Percentiles rank a stretch among this genome's conserved stretches.
These are phyloP conservation scores for Zasmidium angulare DNA, from an alignment of 2,329 filamentous ascomycete species.

Conservation along the genomic window DNA sequence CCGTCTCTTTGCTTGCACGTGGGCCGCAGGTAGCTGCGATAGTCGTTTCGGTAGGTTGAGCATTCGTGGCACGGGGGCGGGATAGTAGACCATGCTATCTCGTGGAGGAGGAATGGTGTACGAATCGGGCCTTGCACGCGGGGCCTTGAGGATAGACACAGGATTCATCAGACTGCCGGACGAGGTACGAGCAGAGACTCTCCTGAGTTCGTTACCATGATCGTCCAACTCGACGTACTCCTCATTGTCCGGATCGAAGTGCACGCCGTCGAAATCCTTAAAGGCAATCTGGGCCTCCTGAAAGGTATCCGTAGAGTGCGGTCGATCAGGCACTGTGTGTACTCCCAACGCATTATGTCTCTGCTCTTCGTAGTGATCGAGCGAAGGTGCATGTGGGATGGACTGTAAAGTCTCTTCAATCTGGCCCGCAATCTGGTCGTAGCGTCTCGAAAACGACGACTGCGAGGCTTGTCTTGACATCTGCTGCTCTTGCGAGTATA, in stretches of 20 bases:
- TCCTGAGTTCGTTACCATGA: conserved; percentile 34
- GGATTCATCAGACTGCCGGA: conserved; percentile 30
- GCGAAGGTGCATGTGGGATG: conserved; percentile 27
- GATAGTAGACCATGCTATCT: conserved; percentile 89
- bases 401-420: conserved; percentile 30
- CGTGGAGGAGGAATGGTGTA: conserved; percentile 63
- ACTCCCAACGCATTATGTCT: conserved; percentile 12
- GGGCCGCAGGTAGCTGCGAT: conserved; percentile 68
- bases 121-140: conserved; percentile 50
- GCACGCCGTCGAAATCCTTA: conserved; percentile 78
- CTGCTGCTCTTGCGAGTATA: conserved; percentile 21
- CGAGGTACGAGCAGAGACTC: conserved; percentile 32
- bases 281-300: conserved; percentile 68
- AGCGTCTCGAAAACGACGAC: conserved; percentile 29
- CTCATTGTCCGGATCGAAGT: conserved; percentile 61
- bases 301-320: conserved; percentile 59
- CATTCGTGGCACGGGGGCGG: conserved; percentile 89
- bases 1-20: conserved; percentile 66
- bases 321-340: conserved; percentile 40
- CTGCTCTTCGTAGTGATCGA: conserved; percentile 20
- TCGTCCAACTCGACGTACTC: conserved; percentile 35
- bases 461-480: conserved; percentile 26
- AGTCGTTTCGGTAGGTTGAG: conserved; percentile 87
- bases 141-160: conserved; percentile 30
- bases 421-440: conserved; percentile 33